Conservation (phyloP, 306 rosid species). For the Psophocarpus tetragonolobus region DNA sequence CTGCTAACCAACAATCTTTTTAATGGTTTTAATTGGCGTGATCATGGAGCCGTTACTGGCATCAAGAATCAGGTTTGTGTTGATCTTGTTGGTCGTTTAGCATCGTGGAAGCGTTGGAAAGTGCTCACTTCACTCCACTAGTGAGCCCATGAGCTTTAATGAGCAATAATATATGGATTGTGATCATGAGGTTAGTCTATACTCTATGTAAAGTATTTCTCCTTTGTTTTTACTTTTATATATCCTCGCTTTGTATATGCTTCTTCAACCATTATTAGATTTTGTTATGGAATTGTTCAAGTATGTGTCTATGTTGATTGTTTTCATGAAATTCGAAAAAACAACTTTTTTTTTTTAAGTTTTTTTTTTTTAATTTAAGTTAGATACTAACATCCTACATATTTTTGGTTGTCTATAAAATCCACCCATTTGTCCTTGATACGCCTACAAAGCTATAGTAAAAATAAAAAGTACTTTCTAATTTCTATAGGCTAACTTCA, state of each 20-base stretch:
- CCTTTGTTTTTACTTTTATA: background rate
- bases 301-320: too few relatives aligned
- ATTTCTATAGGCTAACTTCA: too few relatives aligned
- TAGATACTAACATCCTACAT: too few relatives aligned
- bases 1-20: slow-evolving; percentile 75
- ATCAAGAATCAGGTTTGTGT: slow-evolving; percentile 70
- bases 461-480: too few relatives aligned
- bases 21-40: slow-evolving; percentile 82
- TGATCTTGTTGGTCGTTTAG: slow-evolving; percentile 94
- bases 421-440: background rate
- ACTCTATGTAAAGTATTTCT: background rate
- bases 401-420: background rate
- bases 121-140: slow-evolving; percentile 71
- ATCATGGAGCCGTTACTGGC: slow-evolving; percentile 70
- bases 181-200: slow-evolving; percentile 73
- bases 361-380: too few relatives aligned
- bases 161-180: slow-evolving; percentile 92
- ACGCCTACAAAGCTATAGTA: background rate
- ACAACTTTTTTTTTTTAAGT: too few relatives aligned
- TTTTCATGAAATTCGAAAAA: too few relatives aligned
- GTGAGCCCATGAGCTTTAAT: slow-evolving; percentile 69
- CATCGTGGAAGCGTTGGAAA: slow-evolving; percentile 76
- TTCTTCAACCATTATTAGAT: background rate
- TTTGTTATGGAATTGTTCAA: background rate
- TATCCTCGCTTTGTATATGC: background rate